These are phyloP conservation scores for Globisporangium echinulatum DNA, from an alignment of 352 stramenopile species.

Conservation along the genomic window DNA sequence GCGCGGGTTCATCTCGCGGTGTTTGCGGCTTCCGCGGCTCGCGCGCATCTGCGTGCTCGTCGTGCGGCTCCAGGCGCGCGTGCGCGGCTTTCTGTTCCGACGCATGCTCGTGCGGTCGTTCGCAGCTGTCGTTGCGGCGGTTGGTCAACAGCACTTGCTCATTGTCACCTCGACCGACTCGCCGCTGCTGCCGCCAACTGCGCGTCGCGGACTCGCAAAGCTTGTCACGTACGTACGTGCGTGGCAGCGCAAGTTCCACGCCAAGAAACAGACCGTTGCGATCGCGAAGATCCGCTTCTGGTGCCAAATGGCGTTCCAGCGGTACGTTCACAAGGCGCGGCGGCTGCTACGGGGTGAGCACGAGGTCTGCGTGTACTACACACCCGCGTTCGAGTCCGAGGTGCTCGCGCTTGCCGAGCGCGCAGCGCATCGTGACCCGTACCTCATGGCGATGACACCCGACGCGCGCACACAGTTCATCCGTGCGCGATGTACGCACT, in stretches of 20 bases:
- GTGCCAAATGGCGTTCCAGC: conserved; percentile 70
- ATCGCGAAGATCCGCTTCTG: conserved; percentile 77
- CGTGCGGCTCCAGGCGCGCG: conserved; percentile 43
- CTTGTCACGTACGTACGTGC: conserved; percentile 43
- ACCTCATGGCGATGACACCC: conserved; percentile 48
- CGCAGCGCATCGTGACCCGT: conserved; percentile 49
- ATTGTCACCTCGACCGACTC: conserved; percentile 25
- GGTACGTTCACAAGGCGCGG: conserved; percentile 42
- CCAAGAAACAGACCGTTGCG: conserved; percentile 53
- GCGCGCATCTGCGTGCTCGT: conserved; percentile 37
- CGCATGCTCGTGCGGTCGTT: conserved; percentile 39
- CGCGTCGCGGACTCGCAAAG: conserved; percentile 38
- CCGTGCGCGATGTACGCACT: conserved; percentile 34
- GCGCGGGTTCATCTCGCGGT: conserved; percentile 48
- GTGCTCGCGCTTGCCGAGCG: conserved; percentile 47
- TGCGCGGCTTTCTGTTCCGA: conserved; percentile 60
- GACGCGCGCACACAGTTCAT: conserved; percentile 38
- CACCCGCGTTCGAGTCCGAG: conserved; percentile 37
- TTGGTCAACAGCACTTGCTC: conserved; percentile 44
- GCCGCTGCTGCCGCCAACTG: conserved; percentile 21
- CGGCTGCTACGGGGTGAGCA: conserved; percentile 50
- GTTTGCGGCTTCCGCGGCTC: conserved; percentile 30
- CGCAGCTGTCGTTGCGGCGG: conserved; percentile 32
- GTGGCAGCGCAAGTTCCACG: conserved; percentile 47
- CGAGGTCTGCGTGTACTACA: conserved; percentile 77